Evolutionary conservation across 139 green algal species (phyloP), one percentile per base, ranked within the genome.

Genomic region (Coelastrella sp.): DNA sequence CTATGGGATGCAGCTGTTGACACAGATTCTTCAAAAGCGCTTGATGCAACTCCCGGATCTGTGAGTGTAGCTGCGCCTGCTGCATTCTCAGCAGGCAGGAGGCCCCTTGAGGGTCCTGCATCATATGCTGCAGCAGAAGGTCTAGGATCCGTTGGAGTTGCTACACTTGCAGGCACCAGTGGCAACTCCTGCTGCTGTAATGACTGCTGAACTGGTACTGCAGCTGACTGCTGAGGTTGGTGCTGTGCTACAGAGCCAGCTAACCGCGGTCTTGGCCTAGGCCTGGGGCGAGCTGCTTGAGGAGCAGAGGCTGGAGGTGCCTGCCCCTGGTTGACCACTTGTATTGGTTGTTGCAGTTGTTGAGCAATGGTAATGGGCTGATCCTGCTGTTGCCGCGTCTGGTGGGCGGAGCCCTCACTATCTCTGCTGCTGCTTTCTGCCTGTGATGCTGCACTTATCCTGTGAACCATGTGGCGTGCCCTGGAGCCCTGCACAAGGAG

Each of bases 331-430:
- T 47, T 47, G 32, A 47, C 32, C 32, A 47, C 32, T 47, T 47
- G 32, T 47, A 47, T 47, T 47, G 32, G 32, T 1, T 47, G 32
- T 47, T 47, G 32, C 32, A 47, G 32, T 47, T 47, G 32, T 47
- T 47, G 0, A 47, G 32, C 32, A 47, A 47, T 47, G 32, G 32
- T 47, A 47, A 47, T 47, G 32, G 32, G 32, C 32, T 54, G 75
- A 7, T 32, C 23, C 79, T 85, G 80, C 78, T 84, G 77, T 13
- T 85, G 79, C 79, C 68, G 80, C 19, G 68, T 7, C 16, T 71
- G 64, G 11, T 71, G 64, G 13, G 16, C 64, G 16, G 16, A 4
- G 64, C 16, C 16, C 64, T 71, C 64, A 20, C 16, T 14, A 71
- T 14, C 16, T 71, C 11, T 71, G 13, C 64, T 71, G 64, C 13